Conservation (phyloP, 768 basidiomycete genomes). For the Rhizopogon vesiculosus region DNA sequence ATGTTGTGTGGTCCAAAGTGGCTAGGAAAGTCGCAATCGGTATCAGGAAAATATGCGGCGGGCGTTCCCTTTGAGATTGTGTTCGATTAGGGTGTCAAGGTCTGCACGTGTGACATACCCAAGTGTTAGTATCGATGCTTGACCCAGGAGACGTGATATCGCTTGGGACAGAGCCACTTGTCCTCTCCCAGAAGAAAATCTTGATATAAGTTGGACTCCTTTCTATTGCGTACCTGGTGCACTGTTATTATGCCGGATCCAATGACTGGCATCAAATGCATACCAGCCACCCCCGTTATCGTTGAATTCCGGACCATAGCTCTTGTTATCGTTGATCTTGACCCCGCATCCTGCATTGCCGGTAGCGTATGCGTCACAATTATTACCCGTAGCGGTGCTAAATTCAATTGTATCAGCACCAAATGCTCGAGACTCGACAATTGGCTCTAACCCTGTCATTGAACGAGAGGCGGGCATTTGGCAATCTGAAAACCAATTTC, state of each 20-base stretch:
- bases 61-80: slow-evolving; percentile 45
- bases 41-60: slow-evolving; percentile 56
- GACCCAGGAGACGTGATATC: slow-evolving; percentile 21
- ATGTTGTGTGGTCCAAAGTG: slow-evolving; percentile 58
- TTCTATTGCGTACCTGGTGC: slow-evolving; percentile 31
- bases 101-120: slow-evolving; percentile 12
- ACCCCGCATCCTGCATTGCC: slow-evolving; percentile 31
- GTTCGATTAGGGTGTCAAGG: not conserved
- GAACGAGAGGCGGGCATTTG: slow-evolving; percentile 20
- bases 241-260: not conserved
- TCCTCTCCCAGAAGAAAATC: slow-evolving; percentile 38
- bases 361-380: slow-evolving; percentile 22
- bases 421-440: not conserved
- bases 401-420: not conserved
- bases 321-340: slow-evolving; percentile 15
- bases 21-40: slow-evolving; percentile 49
- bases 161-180: slow-evolving; percentile 29
- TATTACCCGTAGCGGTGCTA: slow-evolving; percentile 10
- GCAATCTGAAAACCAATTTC: slow-evolving; percentile 17
- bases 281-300: slow-evolving; percentile 34
- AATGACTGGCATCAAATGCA: not conserved
- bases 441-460: slow-evolving; percentile 27
- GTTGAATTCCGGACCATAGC: slow-evolving; percentile 33
- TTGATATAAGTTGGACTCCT: slow-evolving; percentile 25
- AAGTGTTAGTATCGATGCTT: slow-evolving; percentile 16